Base-by-base conservation (phyloP, 1,284 basidiomycete species). In the Tremellales sp. region DNA sequence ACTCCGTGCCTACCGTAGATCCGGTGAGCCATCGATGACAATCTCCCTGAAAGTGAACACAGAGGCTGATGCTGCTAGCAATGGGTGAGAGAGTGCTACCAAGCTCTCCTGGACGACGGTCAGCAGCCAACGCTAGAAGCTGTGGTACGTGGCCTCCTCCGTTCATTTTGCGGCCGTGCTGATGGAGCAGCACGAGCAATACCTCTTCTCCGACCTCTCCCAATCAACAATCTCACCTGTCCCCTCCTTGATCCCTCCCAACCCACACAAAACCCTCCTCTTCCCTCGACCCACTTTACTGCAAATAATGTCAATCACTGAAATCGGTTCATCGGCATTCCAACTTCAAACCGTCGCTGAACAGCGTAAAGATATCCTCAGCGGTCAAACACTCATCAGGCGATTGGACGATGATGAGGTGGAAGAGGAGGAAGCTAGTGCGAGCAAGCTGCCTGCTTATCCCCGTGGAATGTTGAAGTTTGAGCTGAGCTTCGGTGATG, bases 381-480 rank as follows among this genome's bases (percentile, higher is more conserved):
- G 63, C 1, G 73, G 73, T 25, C 57, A 53, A 19, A 67, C 61
- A 35, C 52, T 62, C 15, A 72, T 75, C 27, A 43, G 72, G 12
- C 48, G 70, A 24, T 64, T 75, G 53, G 64, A 61, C 35, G 70
- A 73, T 40, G 54, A 50, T 11, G 52, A 51, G 17, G 36, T 54
- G 17, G 48, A 53, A 43, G 45, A 56, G 33, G 54, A 64, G 40
- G 54, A 60, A 17, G 58, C 58, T n/a, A 41, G 10, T 15, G 56
- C 57, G 21, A 65, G 62, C 0, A 63, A 60, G 40, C 50, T 73
- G 13, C 72, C 72, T 23, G 59, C 61, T 5, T 75, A 74, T 52
- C 66, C 68, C 1, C 45, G 73, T n/a, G 54, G 60, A 8, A 75
- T 75, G 72, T 53, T 75, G 31, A 54, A 48, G 42, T 44, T 75